These are phyloP conservation scores for Lentinula sp. DNA, from an alignment of 768 basidiomycete genomes.

Conservation along the genomic window DNA sequence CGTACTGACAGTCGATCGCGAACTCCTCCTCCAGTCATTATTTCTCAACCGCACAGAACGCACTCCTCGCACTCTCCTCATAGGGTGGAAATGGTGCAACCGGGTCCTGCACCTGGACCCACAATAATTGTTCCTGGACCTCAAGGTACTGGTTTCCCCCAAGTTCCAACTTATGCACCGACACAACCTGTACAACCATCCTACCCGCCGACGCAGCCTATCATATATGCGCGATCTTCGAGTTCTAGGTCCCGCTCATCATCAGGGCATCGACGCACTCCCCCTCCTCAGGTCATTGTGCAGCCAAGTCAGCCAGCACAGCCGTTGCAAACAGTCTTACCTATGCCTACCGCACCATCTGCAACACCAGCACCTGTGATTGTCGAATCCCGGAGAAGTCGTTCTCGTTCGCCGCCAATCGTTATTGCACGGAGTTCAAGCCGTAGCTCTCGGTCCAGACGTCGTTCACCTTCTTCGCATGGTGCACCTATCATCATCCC, in stretches of 20 bases:
- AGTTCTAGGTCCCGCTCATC: not conserved
- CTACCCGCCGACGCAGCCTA: not conserved
- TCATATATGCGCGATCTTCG: not conserved
- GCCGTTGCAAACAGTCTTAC: not conserved
- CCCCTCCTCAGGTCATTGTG: not conserved
- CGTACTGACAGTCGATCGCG: not conserved
- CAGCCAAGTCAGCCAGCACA: not conserved
- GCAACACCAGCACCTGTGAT: not conserved
- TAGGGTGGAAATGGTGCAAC: not conserved
- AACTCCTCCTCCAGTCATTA: constrained; percentile 3
- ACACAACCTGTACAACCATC: not conserved
- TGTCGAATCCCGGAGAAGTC: not conserved
- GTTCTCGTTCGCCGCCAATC: not conserved
- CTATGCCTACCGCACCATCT: not conserved
- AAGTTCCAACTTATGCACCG: not conserved
- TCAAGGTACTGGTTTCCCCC: not conserved
- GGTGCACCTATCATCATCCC: not conserved
- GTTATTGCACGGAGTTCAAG: constrained; percentile 10
- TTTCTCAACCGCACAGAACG: constrained; percentile 1
- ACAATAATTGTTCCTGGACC: not conserved
- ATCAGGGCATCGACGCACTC: not conserved
- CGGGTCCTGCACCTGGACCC: not conserved
- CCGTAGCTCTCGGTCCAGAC: constrained; percentile 8
- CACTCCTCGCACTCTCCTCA: constrained; percentile 10
- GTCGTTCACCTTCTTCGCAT: not conserved